Base-by-base conservation (phyloP, 352 stramenopile species). In the Pythium sp. region DNA sequence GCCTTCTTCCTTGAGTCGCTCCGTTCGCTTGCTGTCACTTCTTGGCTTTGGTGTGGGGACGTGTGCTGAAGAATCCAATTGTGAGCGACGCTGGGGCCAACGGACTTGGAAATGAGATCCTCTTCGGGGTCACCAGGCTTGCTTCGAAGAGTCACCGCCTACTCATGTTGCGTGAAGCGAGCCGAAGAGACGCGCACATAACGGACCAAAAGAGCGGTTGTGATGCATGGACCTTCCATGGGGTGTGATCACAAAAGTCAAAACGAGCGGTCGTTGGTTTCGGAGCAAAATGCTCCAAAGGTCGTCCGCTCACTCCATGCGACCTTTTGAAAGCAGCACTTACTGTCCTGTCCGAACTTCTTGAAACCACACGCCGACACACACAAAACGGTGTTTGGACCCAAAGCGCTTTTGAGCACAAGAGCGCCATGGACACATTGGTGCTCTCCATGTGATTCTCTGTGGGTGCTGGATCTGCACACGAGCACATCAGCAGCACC, bases 11-110 rank as follows among this genome's bases (percentile, higher is more conserved):
- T 24, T 20, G 26, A 24, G 15, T 28, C 6, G 18, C 20, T 15
- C 24, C 38, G 22, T 24, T 56, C 20, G 15, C 12, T 57, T 24
- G 49, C 20, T 30, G 24, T 20, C 26, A 32, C 30, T n/a, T 24
- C 43, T 34, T 30, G 28, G 18, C 28, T 18, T 15, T 53, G 30
- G 20, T 22, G 62, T 54, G 22, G 36, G 24, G 8, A 22, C 5
- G 24, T 43, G 38, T 43, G 43, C 38, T 12, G 55, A 69, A 20
- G 56, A 69, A 70, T 70, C 63, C 56, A 32, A 67, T 66, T 67
- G 55, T 73, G 68, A 72, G 60, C 41, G 20, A 11, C 7, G n/a
- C 49, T 41, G 22, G 20, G 53, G 15, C 41, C 15, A 49, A n/a
- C 41, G 41, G 38, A 54, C 41, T 12, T 14, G 11, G 20, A 32